Evolutionary conservation across 805 yeast genomes (phyloP).

Genomic region (Yarrowia sp.): DNA sequence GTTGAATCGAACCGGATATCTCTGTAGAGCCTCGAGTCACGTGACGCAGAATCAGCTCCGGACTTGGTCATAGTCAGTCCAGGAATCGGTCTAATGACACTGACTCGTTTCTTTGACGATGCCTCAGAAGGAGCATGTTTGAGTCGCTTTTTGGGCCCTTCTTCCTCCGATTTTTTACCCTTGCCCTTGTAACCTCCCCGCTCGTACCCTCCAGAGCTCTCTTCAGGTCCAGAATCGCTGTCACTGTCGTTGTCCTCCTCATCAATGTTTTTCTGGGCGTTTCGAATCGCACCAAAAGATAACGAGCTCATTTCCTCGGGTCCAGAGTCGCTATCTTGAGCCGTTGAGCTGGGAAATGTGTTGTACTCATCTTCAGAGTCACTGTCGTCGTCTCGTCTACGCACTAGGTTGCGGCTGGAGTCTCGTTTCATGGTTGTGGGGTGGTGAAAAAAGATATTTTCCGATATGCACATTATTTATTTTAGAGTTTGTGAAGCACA

Average conservation of each 20-base stretch:
- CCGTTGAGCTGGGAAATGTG: background rate
- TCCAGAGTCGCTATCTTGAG: slow-evolving; percentile 8
- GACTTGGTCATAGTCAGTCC: slow-evolving; percentile 35
- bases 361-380: background rate
- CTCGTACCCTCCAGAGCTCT: slow-evolving; percentile 30
- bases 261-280: slow-evolving; percentile 34
- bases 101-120: slow-evolving; percentile 69
- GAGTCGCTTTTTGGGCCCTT: slow-evolving; percentile 41
- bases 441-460: background rate
- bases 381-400: slow-evolving; percentile 8
- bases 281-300: slow-evolving; percentile 36
- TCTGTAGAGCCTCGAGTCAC: slow-evolving; percentile 46
- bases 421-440: slow-evolving; percentile 13
- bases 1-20: slow-evolving; percentile 93
- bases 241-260: slow-evolving; percentile 21
- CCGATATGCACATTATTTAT: background rate
- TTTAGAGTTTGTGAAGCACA: background rate
- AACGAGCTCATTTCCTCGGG: slow-evolving; percentile 29
- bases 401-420: slow-evolving; percentile 8
- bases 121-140: slow-evolving; percentile 89
- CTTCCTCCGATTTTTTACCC: slow-evolving; percentile 14
- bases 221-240: slow-evolving; percentile 29
- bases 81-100: slow-evolving; percentile 67
- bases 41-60: slow-evolving; percentile 37
- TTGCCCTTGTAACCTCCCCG: slow-evolving; percentile 19